Base-by-base conservation (phyloP, 148 eudicot species). In the Euryodendron excelsum region DNA sequence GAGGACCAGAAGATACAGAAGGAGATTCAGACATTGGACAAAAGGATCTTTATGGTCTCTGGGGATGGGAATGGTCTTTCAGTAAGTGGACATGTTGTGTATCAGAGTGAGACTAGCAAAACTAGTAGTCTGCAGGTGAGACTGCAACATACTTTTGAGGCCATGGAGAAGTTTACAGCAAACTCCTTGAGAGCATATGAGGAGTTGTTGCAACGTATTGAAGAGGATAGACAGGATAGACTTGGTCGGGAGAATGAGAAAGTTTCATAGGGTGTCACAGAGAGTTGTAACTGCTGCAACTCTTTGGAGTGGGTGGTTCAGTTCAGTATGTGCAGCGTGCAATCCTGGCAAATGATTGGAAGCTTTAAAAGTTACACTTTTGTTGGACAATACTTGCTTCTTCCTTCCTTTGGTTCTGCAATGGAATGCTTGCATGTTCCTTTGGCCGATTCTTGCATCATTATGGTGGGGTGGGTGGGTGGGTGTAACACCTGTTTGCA, bases 91-190 rank as follows among this genome's bases (percentile, higher is more conserved):
- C 83, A 86, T 69, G 91, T 82, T 50, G 99, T 93, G 52, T 93
- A 87, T 83, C 98, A 93, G 84, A 91, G 99, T 44, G 97, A 96
- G 52, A 93, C 99, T 2, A 90, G 89, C 77, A 91, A 85, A 74
- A 92, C 77, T 52, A 75, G 86, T 30, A 92, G 91, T 60, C 76
- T 93, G 73, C 98, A 90, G 79, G 82, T 80, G 23, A 87, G 90
- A 41, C 83, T 96, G 82, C 86, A 82, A 69, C 94, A 75, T 30
- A 86, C 89, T 37, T 92, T 96, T 76, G 98, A 89, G 86, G 91
- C 98, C 59, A 84, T 96, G 93, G 98, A 96, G 75, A 85, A 81
- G 77, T 96, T 89, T 62, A 80, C 92, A 3, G 87, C 90, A 3
- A 87, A 83, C 75, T 88, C 92, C 34, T 85, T 92, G 53, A 92